Base-by-base conservation (phyloP, 352 stramenopile species). In the Pythium plurisporium region DNA sequence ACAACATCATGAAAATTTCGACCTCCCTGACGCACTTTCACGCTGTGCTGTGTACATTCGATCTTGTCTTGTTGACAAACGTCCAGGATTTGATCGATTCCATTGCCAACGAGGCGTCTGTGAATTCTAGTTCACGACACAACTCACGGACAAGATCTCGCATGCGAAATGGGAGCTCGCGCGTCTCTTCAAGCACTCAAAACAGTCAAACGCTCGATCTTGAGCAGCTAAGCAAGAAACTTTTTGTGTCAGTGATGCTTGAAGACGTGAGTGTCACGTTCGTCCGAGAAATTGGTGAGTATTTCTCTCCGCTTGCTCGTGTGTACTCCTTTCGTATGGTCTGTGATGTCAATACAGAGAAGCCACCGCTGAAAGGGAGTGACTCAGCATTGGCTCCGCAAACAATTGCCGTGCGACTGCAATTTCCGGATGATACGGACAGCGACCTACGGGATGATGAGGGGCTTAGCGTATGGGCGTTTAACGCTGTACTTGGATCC, bases 381-480 rank as follows among this genome's bases (percentile, higher is more conserved):
- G 59, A 11, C 34, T 2, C 31, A 9, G 3, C 55, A 0, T 40
- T 52, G 14, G 14, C n/a, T 31, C 38, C 55, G 0, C 64, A 70
- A 37, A 62, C 31, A 0, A 30, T 74, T 7, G 47, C 80, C n/a
- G 53, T 88, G 4, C 47, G 61, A 12, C 60, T 89, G 7, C 69
- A 88, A 33, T 89, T 91, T 19, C 76, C 77, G 0, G 70, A 88
- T 40, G 81, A 89, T 33, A 72, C 41, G 30, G 61, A 65, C 2
- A 70, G 59, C 1, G 67, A 86, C 38, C 49, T 80, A 10, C 67
- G 67, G 19, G 77, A 83, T 22, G 77, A 91, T 31, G 81, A 93
- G 61, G 82, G 85, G 15, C 53, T 92, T 10, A 92, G 82, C 36
- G 57, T 86, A 10, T 94, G 80, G 82, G 73, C 73, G 19, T 93